Conservation (phyloP, 2,329 filamentous ascomycete species). For the Xylaria arbuscula region DNA sequence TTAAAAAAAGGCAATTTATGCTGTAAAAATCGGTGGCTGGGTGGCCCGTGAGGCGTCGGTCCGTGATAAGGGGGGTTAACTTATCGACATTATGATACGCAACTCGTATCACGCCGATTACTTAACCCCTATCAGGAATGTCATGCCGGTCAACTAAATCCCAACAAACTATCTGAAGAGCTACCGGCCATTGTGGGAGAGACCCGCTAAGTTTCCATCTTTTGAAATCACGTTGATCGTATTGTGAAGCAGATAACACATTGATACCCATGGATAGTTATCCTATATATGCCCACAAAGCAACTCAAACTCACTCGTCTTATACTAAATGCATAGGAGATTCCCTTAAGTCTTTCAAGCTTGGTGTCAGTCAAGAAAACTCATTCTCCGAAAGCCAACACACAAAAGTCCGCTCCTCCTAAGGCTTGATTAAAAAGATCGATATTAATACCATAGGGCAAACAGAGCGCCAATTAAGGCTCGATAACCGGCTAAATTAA, state of each 20-base stretch:
- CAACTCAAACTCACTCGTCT: conserved; percentile 48
- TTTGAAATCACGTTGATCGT: conserved; percentile 51
- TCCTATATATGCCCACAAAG: conserved; percentile 53
- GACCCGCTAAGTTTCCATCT: conserved; percentile 47
- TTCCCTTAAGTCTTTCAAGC: conserved; percentile 49
- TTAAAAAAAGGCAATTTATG: too few relatives aligned
- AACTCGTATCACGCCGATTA: conserved; percentile 49
- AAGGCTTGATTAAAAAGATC: conserved; percentile 23
- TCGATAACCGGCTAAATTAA: conserved; percentile 36
- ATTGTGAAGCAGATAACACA: conserved; percentile 54
- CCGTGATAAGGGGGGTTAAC: too few relatives aligned
- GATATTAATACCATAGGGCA: conserved; percentile 42
- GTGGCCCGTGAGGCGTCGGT: too few relatives aligned
- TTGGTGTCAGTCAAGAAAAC: conserved; percentile 42
- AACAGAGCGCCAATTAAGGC: conserved; percentile 30
- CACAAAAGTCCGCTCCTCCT: conserved; percentile 15
- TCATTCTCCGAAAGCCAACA: conserved; percentile 16
- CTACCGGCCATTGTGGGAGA: conserved; percentile 49
- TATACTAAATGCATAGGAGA: conserved; percentile 49
- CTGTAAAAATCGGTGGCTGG: too few relatives aligned
- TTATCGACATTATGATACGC: conserved; percentile 49
- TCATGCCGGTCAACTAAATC: conserved; percentile 40
- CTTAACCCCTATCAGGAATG: conserved; percentile 48
- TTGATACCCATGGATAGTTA: conserved; percentile 54
- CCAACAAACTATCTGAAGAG: conserved; percentile 39